These are phyloP conservation scores for Acrasis kona DNA, from an alignment of 78 protist genomes.

Conservation along the genomic window DNA sequence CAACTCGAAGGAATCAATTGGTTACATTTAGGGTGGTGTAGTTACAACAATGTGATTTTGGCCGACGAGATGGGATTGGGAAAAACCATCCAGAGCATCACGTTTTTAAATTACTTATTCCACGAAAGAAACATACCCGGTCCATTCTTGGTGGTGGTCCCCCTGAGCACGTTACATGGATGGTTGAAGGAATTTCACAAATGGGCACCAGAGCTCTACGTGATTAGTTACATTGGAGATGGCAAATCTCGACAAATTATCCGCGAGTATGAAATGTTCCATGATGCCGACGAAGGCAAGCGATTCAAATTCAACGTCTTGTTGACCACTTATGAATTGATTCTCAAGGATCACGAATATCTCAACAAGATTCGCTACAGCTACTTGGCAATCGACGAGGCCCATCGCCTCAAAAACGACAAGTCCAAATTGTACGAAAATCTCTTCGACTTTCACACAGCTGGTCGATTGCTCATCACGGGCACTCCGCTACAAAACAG, in stretches of 20 bases:
- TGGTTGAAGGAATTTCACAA: constrained; percentile 73
- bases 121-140: constrained; percentile 36
- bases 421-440: background rate
- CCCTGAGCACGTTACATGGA: constrained; percentile 57
- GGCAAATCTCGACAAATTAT: constrained; percentile 17
- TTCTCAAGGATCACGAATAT: constrained; percentile 4
- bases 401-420: constrained; percentile 46
- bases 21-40: background rate
- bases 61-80: constrained; percentile 87
- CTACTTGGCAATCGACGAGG: constrained; percentile 32
- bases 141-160: constrained; percentile 88
- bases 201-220: constrained; percentile 80
- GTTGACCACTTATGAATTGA: constrained; percentile 47
- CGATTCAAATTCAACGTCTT: constrained; percentile 26
- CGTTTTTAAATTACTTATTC: constrained; percentile 33
- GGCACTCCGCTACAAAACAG: constrained; percentile 93
- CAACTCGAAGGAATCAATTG: constrained; percentile 69
- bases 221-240: constrained; percentile 39
- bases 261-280: constrained; percentile 45
- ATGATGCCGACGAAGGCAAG: background rate
- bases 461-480: constrained; percentile 63
- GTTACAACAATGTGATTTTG: background rate
- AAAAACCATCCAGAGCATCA: constrained; percentile 54
- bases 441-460: constrained; percentile 23
- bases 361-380: constrained; percentile 13